Percentiles rank a stretch among this genome's conserved stretches.
These are phyloP conservation scores for Beta corolliflora DNA, from an alignment of 179 eudicot genomes.

Conservation along the genomic window DNA sequence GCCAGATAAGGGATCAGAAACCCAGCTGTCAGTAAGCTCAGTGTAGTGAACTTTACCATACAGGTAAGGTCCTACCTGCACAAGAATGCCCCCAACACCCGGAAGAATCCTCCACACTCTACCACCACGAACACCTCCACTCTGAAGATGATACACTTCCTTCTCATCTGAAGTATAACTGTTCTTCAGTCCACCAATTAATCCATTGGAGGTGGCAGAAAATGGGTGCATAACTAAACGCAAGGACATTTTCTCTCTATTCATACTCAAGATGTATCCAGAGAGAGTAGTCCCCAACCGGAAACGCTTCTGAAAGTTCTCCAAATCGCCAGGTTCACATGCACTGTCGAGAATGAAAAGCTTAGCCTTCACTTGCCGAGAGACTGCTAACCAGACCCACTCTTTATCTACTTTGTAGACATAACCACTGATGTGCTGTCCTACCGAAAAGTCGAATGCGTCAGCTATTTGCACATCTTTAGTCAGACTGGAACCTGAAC, in stretches of 20 bases:
- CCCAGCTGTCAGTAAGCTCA: slow-evolving; percentile 63
- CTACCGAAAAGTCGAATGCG: slow-evolving; percentile 58
- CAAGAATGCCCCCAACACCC: slow-evolving; percentile 82
- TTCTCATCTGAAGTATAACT: slow-evolving; percentile 30
- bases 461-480: slow-evolving; percentile 33
- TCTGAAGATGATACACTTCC: slow-evolving; percentile 50
- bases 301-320: slow-evolving; percentile 70
- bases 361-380: slow-evolving; percentile 74
- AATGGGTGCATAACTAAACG: slow-evolving; percentile 60
- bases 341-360: slow-evolving; percentile 84
- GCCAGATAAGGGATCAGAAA: slow-evolving; percentile 66
- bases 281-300: slow-evolving; percentile 53
- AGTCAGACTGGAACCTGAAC: slow-evolving; percentile 42
- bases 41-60: slow-evolving; percentile 94
- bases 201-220: slow-evolving; percentile 36
- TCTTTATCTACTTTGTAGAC: slow-evolving; percentile 85
- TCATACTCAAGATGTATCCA: slow-evolving; percentile 58
- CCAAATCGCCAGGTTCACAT: slow-evolving; percentile 68
- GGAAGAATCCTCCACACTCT: slow-evolving; percentile 79
- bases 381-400: slow-evolving; percentile 84
- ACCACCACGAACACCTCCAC: slow-evolving; percentile 75
- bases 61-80: slow-evolving; percentile 76
- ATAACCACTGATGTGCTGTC: slow-evolving; percentile 74
- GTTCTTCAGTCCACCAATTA: slow-evolving; percentile 16
- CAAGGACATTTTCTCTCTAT: slow-evolving; percentile 61